Base-by-base conservation (phyloP, 225 moss, liverwort and hornwort genomes). In the Sphagnum tenellum region DNA sequence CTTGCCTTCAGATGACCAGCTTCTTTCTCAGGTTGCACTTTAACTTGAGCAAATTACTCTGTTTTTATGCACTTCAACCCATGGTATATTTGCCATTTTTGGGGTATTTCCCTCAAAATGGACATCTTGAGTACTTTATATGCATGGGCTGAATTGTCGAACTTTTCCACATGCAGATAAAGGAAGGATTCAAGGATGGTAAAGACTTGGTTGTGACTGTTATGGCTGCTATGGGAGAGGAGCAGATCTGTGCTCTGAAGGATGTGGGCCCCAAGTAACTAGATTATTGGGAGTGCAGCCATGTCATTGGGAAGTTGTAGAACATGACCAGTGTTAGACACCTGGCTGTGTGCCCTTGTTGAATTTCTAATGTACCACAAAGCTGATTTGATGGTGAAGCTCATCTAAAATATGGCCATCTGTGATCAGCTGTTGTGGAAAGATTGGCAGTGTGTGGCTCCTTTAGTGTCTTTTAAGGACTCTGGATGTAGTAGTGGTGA, bases 221-320 rank as follows among this genome's bases (percentile, higher is more conserved):
- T 3, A 95, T 95, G 95, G 77, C 95, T 13, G 89, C 95, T 2
- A 95, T 95, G 95, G 85, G 89, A 47, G 95, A 95, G 78, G 95
- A 95, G 74, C 95, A 95, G 95, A 92, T 95, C 55, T 86, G 84
- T 12, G 89, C 95, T 8, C 78, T 95, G 62, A 95, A 95, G 83
- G 95, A 95, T 67, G 73, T 95, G 3, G 94, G 94, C 12, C 84
- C 70, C 44, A 95, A 88, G 71, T 29, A 79, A 86, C 76, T 95
- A 86, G 73, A 52, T 67, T 45, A 46, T 7, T 11, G 11, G 44
- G 45, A 47, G 14, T 46, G 54, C 56, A 56, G 69, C 56, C 58
- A 51, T 64, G 29, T 60, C 66, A 29, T 29, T 29, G 29, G 29
- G 29, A 29, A 29, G 29, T 29, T 29, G 29, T 58, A 49, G 61